phyloP scores from a whole-genome alignment of 768 basidiomycete genomes.

The Suillus subluteus region DNA sequence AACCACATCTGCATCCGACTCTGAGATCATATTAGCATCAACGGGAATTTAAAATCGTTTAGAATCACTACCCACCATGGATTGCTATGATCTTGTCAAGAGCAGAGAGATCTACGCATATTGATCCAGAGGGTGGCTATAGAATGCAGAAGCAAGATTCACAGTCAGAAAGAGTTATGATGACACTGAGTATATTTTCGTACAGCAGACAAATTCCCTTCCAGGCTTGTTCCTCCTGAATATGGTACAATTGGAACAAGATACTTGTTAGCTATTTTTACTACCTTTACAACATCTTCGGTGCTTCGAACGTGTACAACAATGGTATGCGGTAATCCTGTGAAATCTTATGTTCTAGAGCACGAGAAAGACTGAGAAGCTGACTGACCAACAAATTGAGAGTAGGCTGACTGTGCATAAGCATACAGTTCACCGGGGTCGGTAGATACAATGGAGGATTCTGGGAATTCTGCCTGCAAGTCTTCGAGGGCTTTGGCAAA shows the following conservation, averaged over 20 bases:
- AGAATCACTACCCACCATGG: slow-evolving; percentile 42
- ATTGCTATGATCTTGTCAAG: slow-evolving; percentile 66
- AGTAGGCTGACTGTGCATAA: slow-evolving; percentile 68
- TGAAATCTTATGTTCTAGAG: not conserved
- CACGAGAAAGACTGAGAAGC: slow-evolving; percentile 36
- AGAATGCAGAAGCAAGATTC: not conserved
- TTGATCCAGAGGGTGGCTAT: slow-evolving; percentile 43
- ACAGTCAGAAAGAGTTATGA: slow-evolving; percentile 1
- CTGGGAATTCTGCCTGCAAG: slow-evolving; percentile 46
- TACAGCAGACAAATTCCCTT: slow-evolving; percentile 81
- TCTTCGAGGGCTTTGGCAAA: slow-evolving; percentile 52
- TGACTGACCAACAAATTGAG: slow-evolving; percentile 54
- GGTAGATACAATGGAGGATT: slow-evolving; percentile 47
- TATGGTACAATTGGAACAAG: slow-evolving; percentile 76
- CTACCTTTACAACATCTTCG: slow-evolving; percentile 76
- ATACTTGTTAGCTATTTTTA: slow-evolving; percentile 71
- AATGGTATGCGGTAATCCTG: slow-evolving; percentile 25
- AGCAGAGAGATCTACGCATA: slow-evolving; percentile 59
- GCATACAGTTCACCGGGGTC: slow-evolving; percentile 51
- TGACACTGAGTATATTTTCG: slow-evolving; percentile 15
- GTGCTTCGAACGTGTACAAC: slow-evolving; percentile 65
- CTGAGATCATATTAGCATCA: slow-evolving; percentile 37
- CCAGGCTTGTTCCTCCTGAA: slow-evolving; percentile 81
- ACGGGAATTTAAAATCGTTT: not conserved
- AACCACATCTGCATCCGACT: slow-evolving; percentile 67